Evolutionary conservation across 2,329 filamentous ascomycete genomes (phyloP), one percentile per base, ranked within the genome.

Genomic region (Exophiala calicioides): DNA sequence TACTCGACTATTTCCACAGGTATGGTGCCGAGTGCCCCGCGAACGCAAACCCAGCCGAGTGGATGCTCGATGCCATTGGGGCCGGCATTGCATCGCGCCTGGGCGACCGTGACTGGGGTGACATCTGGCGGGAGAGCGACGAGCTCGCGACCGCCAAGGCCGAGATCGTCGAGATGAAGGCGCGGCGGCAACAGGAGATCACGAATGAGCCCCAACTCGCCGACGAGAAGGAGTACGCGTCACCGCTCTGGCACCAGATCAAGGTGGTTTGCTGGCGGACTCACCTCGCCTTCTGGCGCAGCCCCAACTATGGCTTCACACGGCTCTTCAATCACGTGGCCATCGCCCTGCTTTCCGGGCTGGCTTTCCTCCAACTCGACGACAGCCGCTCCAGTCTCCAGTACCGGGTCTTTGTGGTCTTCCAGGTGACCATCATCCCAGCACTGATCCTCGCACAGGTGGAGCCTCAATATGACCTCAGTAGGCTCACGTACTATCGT

Each of bases 221-320:
- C n/a, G 67, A 78, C 4, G 80, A 90, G 55, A 82, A 79, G 59
- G 89, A 95, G 67, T 95, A 86, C 59, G 90, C 90, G 0, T 90
- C 88, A 0, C 87, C 90, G 0, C 67, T 90, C 6, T 73, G 71
- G 69, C 86, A 90, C 65, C 90, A 95, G 73, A 79, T 94, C 65
- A 84, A 81, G 66, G 69, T 86, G 2, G 88, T 95, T 21, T 78
- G 82, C 57, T 75, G 71, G 47, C 82, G 90, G 47, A 88, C 84
- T 55, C 86, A 89, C 65, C 72, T 88, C 3, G 78, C 86, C 0
- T 91, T 87, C 73, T 95, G 88, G 88, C 79, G 90, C 31, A 87
- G 85, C 2, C 87, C 87, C 26, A 90, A 94, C 70, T 95, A 95
- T 65, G 83, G 89, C 41, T 93, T 94, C 66, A 94, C 89, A 1